A percentile compares a stretch with the other conserved stretches of the same genome.
phyloP scores from a whole-genome alignment of 345 rosid genomes.

The Conringia planisiliqua region DNA sequence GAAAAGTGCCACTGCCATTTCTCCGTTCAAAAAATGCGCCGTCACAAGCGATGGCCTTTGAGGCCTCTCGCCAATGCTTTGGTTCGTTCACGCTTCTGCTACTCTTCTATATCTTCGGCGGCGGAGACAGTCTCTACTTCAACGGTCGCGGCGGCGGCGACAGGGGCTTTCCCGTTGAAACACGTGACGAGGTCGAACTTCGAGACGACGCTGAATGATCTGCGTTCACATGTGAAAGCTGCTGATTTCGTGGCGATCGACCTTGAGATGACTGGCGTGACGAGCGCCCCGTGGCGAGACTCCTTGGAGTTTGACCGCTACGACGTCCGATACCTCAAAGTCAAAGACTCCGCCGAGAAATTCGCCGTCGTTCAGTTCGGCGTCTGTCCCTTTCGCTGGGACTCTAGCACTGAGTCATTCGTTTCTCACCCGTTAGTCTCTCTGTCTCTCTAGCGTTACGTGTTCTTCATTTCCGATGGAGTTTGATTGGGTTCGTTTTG shows the following conservation, averaged over 20 bases:
- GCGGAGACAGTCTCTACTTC: constrained; percentile 1
- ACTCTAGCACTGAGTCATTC: constrained; percentile 56
- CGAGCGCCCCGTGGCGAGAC: constrained; percentile 90
- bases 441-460: neutral
- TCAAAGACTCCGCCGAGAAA: constrained; percentile 93
- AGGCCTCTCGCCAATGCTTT: constrained; percentile 39
- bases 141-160: constrained; percentile 9
- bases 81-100: constrained; percentile 33
- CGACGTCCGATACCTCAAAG: constrained; percentile 78
- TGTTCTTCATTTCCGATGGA: neutral
- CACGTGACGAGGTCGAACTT: constrained; percentile 77
- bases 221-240: constrained; percentile 53
- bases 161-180: constrained; percentile 64
- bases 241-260: constrained; percentile 94
- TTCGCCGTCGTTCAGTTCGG: constrained; percentile 96
- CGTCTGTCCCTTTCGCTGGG: constrained; percentile 95
- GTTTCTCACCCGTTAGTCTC: constrained; percentile 71
- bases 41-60: constrained; percentile 37
- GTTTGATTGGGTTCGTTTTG: neutral
- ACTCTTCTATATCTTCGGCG: constrained; percentile 12
- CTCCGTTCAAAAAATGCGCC: constrained; percentile 30
- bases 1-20: neutral
- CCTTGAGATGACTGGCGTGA: constrained; percentile 91
- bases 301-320: constrained; percentile 72
- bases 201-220: constrained; percentile 53